A percentile compares a stretch with the other conserved stretches of the same genome.
phyloP scores from a whole-genome alignment of 2,329 filamentous ascomycete species.

The Venturia oleaginea region DNA sequence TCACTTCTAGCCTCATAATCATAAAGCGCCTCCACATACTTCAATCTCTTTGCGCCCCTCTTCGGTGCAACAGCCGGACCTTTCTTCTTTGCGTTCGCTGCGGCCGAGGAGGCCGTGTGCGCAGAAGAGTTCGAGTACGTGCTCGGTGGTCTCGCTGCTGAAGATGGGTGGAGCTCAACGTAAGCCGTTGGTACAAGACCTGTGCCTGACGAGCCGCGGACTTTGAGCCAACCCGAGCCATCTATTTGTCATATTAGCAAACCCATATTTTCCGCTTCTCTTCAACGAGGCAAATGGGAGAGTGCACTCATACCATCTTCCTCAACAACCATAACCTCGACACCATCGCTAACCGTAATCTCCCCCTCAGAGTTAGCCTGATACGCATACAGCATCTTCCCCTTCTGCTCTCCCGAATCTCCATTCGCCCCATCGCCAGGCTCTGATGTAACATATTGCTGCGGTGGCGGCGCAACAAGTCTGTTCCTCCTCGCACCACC shows the following conservation, averaged over 20 bases:
- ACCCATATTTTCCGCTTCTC: background rate
- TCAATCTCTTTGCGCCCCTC: conserved; percentile 84
- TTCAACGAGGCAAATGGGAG: background rate
- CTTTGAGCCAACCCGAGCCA: conserved; percentile 83
- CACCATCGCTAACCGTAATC: conserved; percentile 67
- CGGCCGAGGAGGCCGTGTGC: conserved; percentile 27
- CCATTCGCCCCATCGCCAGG: background rate
- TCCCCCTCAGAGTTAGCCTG: conserved; percentile 75
- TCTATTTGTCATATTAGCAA: conserved; percentile 44
- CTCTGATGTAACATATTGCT: conserved; percentile 59
- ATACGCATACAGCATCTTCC: conserved; percentile 85
- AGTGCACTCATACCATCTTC: conserved; percentile 63
- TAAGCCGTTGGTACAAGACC: conserved; percentile 85
- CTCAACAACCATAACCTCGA: conserved; percentile 69
- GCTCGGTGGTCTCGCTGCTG: conserved; percentile 37
- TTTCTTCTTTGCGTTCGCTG: conserved; percentile 59
- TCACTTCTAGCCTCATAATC: conserved; percentile 82
- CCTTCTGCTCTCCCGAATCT: conserved; percentile 48
- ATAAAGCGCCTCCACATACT: conserved; percentile 88
- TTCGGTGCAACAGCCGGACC: conserved; percentile 85
- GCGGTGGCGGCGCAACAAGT: conserved; percentile 78
- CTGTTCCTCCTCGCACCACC: conserved; percentile 47
- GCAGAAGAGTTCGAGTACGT: conserved; percentile 71
- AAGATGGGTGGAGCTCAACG: conserved; percentile 50
- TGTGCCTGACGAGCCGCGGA: conserved; percentile 64